These are phyloP conservation scores for Xylaria sp. DNA, from an alignment of 2,329 filamentous ascomycete species.

Conservation along the genomic window DNA sequence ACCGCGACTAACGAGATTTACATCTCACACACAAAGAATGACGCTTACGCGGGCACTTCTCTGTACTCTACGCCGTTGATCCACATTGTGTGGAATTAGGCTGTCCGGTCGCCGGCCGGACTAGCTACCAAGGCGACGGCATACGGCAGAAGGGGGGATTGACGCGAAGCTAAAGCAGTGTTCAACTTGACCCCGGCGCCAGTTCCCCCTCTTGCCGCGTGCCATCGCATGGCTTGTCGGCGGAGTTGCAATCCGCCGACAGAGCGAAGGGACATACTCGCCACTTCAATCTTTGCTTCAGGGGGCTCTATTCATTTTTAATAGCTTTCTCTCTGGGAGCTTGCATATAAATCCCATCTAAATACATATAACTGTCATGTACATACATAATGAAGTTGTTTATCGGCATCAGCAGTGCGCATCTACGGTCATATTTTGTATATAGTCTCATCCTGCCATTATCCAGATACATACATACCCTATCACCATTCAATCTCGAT, in stretches of 20 bases:
- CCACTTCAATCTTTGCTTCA: neutral
- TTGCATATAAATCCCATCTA: no score
- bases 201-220: neutral
- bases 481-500: neutral
- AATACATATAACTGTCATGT: neutral
- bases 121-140: neutral
- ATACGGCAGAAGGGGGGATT: neutral
- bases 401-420: no score
- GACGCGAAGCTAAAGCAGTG: neutral
- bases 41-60: neutral
- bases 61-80: conserved; percentile 28
- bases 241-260: neutral
- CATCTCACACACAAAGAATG: conserved; percentile 30
- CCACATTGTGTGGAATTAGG: conserved; percentile 28
- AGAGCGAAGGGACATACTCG: neutral
- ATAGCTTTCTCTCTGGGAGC: neutral
- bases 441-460: neutral
- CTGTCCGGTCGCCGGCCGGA: neutral
- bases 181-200: neutral
- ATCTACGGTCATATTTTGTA: neutral
- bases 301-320: neutral
- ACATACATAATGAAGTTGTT: neutral
- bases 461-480: no score
- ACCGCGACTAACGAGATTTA: conserved; percentile 30
- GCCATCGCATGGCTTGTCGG: neutral